These are phyloP conservation scores for Pichia nanzhaoensis DNA, from an alignment of 805 yeast genomes.

Conservation along the genomic window DNA sequence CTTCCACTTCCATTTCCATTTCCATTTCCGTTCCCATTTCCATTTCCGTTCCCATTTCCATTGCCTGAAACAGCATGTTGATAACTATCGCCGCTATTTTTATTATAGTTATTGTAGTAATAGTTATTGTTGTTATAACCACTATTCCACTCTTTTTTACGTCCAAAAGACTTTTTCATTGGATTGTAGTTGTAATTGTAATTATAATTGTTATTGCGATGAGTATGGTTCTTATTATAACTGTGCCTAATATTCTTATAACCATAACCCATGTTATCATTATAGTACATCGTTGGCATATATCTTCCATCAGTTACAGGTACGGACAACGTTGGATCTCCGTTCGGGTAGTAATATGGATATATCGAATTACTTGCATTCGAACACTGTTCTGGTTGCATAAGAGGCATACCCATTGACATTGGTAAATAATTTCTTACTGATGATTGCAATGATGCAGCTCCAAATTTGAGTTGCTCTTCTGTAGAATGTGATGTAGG, in stretches of 20 bases:
- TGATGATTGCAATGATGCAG: not conserved
- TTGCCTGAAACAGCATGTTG: too few species aligned
- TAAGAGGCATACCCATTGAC: constrained; percentile 1
- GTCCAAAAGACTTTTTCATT: not conserved
- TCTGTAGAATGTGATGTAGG: not conserved
- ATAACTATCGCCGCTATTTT: too few species aligned
- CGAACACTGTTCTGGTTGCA: not conserved
- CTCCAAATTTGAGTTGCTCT: not conserved
- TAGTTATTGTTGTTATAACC: not conserved
- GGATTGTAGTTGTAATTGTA: not conserved
- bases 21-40: not conserved
- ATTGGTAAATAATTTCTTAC: not conserved
- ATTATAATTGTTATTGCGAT: not conserved
- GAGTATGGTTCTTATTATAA: not conserved
- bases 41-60: not conserved
- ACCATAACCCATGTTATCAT: not conserved
- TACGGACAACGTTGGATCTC: too few species aligned
- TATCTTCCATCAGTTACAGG: not conserved
- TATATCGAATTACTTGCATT: not conserved
- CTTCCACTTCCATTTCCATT: not conserved
- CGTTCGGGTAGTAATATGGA: constrained; percentile 8
- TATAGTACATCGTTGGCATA: constrained; percentile 2
- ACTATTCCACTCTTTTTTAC: not conserved
- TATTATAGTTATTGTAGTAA: not conserved
- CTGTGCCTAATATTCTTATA: not conserved